phyloP scores from a whole-genome alignment of 2,329 filamentous ascomycete species.

The Colletotrichum magnum region DNA sequence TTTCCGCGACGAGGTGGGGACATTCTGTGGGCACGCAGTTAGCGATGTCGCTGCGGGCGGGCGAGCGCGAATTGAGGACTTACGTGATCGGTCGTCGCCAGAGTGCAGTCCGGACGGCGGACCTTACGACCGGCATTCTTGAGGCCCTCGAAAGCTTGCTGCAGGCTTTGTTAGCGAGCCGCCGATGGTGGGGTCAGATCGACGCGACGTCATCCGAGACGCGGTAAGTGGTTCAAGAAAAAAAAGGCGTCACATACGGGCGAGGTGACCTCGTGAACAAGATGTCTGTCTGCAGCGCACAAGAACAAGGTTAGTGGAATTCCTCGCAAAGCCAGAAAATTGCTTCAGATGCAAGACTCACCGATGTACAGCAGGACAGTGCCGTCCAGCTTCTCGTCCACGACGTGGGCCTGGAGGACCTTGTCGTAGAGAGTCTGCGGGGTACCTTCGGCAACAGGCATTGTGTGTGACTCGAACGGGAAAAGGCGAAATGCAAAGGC shows the following conservation, averaged over 20 bases:
- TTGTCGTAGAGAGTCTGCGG: conserved; percentile 97
- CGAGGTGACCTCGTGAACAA: conserved; percentile 98
- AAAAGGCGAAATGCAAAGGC: conserved; percentile 5
- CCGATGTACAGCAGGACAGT: conserved; percentile 95
- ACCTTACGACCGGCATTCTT: conserved; percentile 90
- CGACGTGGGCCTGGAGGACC: conserved; percentile 94
- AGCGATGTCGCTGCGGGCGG: neutral
- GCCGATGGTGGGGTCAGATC: conserved; percentile 23
- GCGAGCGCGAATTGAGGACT: conserved; percentile 49
- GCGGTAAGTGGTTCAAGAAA: neutral
- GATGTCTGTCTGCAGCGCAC: conserved; percentile 79
- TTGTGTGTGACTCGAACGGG: conserved; percentile 59
- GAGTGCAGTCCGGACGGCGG: conserved; percentile 94
- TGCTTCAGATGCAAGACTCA: conserved; percentile 57
- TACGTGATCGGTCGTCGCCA: conserved; percentile 97
- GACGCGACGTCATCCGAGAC: conserved; percentile 34
- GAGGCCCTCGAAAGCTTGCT: conserved; percentile 98
- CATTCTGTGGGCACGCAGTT: conserved; percentile 74
- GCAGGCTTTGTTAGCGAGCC: conserved; percentile 44
- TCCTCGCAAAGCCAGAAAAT: neutral
- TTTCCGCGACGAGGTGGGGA: conserved; percentile 92
- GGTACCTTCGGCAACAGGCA: conserved; percentile 80
- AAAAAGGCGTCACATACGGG: conserved; percentile 68
- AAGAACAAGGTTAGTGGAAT: conserved; percentile 21
- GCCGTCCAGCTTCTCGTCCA: conserved; percentile 95